Base-by-base conservation (phyloP, 495 filamentous ascomycete species). In the Lindgomyces ingoldianus region DNA sequence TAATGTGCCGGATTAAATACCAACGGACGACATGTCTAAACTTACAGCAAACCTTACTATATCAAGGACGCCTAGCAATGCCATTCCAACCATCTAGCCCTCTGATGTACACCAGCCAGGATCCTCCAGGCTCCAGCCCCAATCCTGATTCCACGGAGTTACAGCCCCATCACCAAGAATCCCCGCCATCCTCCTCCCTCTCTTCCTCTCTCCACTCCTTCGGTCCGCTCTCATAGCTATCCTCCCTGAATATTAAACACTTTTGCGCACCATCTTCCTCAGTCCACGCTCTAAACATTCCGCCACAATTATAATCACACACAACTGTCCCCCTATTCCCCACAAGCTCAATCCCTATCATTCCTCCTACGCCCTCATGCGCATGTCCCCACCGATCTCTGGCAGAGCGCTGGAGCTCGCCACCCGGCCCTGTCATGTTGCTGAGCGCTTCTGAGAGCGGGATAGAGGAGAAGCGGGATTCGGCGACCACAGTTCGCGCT, bases 281-380 rank as follows among this genome's bases (percentile, higher is more conserved):
- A 29, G 91, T 73, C 83, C 87, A 94, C 8, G 89, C 90, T 27
- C 91, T 80, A 75, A 90, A 95, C 90, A 97, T 93, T 0, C 93
- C 93, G 2, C 87, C 89, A 68, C 90, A 96, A 72, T 97, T 96
- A 73, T 89, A 90, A 69, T 91, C 89, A 52, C 81, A 85, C 26
- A 89, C 78, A n/a, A 91, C 79, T 45, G 78, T 76, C 0, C 81
- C 83, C 60, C 79, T 58, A 53, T 65, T 68, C 18, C 85, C 74
- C 2, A 81, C 76, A 4, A 82, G 76, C 64, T 96, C 91, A 52
- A 96, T 89, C 0, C 91, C 93, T 66, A 97, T 96, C 48, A 96
- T 88, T 0, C 93, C 92, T 2, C 90, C 92, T 68, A 88, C 82
- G 0, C 92, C 93, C 66, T 96, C 93, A 1, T 89, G 89, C 1